Base-by-base conservation (phyloP, 2,329 filamentous ascomycete genomes). In the Talaromyces sp. region DNA sequence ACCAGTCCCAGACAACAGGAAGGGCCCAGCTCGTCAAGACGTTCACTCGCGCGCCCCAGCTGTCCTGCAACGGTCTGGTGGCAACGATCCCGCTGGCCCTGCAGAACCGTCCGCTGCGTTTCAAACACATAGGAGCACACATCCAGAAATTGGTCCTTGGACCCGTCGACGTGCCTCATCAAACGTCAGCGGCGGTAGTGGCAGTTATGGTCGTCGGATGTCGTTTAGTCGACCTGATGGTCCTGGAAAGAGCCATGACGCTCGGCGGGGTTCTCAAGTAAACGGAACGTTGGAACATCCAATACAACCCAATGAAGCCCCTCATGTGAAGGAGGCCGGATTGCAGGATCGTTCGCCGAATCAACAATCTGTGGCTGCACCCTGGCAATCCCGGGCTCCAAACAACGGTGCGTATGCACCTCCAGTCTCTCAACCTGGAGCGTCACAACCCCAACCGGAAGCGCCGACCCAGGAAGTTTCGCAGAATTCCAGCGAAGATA, bases 31-130 rank as follows among this genome's bases (percentile, higher is more conserved):
- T 65, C 85, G 89, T 57, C 84, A 86, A 60, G 90, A 95, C 58
- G 77, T 81, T 59, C 82, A 85, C 63, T 82, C 85, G 61, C 86
- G 90, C 55, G 88, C 93, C 65, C 89, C 91, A 27, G 84, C 92
- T 15, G 78, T 98, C 9, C 77, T 98, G 53, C 93, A 97, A 72
- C 83, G 93, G 54, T 85, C 88, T 22, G 77, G 82, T 4, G 84
- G 85, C 42, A 80, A 84, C 54, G 87, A 91, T 22, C 79, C 84
- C 27, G 76, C 77, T 64, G 84, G 84, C 4, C 89, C 89, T 39
- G 88, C 90, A 30, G 93, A 97, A 71, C 91, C 92, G 15, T 96
- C 92, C 33, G 83, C 90, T 49, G 89, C 91, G 4, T 96, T 96
- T 72, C 93, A 96, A 73, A 91, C 91, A 4, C 86, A 85, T 66